Base-by-base conservation (phyloP, 768 basidiomycete species). In the Leucocoprinus birnbaumii region DNA sequence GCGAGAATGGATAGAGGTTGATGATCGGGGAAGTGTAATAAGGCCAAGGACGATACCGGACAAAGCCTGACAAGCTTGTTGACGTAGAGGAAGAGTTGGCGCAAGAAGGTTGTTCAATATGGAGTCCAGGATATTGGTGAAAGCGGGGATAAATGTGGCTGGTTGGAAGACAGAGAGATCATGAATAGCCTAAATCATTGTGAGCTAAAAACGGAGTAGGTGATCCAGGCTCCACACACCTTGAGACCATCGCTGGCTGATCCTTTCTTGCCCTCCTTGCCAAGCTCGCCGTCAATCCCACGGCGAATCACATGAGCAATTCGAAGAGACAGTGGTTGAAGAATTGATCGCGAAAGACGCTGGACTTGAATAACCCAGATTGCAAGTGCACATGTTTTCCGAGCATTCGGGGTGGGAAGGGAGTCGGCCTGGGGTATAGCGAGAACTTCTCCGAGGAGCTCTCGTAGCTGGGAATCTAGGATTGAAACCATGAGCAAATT, bases 251-350 rank as follows among this genome's bases (percentile, higher is more conserved):
- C 91, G 31, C 79, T 86, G 1, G 77, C 79, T 3, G 91, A 83
- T 0, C 91, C 91, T 63, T 91, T 92, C 74, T 93, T 93, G 9
- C 91, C 91, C 66, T 94, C 91, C 65, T 89, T 90, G 4, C 91
- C 91, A 13, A 93, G 79, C 58, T 92, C 87, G 6, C 91, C 91
- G 52, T 89, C 87, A 56, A 94, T 79, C 22, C 86, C 91, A 42
- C 91, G 84, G 48, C 83, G 78, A 18, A 93, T 65, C 2, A 88
- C 87, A 55, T 82, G 83, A 1, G 85, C 78, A 31, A 94, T 89
- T 22, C 85, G 78, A 60, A 84, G 80, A 6, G 77, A 79, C 5
- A 86, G 81, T 5, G 86, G 85, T 9, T 71, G 62, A 13, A 93
- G 73, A 19, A 92, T 78, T 0, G 72, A 69, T 18, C 73, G 68